A percentile compares a stretch with the other conserved stretches of the same genome.
phyloP scores from a whole-genome alignment of 169 alveolate genomes.

The Plasmodium relictum region DNA sequence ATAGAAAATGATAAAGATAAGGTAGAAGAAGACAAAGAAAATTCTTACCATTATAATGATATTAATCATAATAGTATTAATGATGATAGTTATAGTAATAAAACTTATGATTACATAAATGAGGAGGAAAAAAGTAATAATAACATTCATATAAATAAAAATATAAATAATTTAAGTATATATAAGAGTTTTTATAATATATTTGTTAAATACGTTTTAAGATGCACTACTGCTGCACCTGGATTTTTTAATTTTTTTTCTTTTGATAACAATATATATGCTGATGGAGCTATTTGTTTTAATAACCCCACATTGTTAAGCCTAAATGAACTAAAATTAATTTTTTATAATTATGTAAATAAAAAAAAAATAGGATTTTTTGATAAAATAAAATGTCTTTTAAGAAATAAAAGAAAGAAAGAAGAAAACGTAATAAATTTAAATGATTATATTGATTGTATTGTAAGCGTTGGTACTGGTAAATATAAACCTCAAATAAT shows the following conservation, averaged over 20 bases:
- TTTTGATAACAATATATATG: slow-evolving; percentile 83
- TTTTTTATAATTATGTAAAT: slow-evolving; percentile 81
- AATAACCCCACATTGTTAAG: slow-evolving; percentile 91
- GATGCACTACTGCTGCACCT: slow-evolving; percentile 93
- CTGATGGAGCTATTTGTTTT: slow-evolving; percentile 91
- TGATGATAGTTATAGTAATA: neutral
- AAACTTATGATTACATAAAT: slow-evolving; percentile 1
- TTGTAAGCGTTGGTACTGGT: slow-evolving; percentile 91
- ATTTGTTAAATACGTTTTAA: slow-evolving; percentile 82
- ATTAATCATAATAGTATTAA: neutral
- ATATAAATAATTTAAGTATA: slow-evolving; percentile 32
- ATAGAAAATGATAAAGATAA: neutral
- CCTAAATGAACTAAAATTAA: slow-evolving; percentile 85
- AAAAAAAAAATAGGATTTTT: slow-evolving; percentile 15
- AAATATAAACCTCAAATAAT: slow-evolving; percentile 64
- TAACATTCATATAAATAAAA: slow-evolving; percentile 60
- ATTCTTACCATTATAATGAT: neutral
- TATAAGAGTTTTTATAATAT: slow-evolving; percentile 81
- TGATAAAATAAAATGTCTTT: slow-evolving; percentile 24
- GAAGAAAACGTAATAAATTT: slow-evolving; percentile 41
- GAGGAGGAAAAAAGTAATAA: neutral
- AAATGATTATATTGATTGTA: slow-evolving; percentile 80
- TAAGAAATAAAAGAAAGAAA: slow-evolving; percentile 10
- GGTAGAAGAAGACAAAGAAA: neutral
- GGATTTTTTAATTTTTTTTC: slow-evolving; percentile 87